These are phyloP conservation scores for Kodamaea kakaduensis DNA, from an alignment of 805 yeast species.

Conservation along the genomic window DNA sequence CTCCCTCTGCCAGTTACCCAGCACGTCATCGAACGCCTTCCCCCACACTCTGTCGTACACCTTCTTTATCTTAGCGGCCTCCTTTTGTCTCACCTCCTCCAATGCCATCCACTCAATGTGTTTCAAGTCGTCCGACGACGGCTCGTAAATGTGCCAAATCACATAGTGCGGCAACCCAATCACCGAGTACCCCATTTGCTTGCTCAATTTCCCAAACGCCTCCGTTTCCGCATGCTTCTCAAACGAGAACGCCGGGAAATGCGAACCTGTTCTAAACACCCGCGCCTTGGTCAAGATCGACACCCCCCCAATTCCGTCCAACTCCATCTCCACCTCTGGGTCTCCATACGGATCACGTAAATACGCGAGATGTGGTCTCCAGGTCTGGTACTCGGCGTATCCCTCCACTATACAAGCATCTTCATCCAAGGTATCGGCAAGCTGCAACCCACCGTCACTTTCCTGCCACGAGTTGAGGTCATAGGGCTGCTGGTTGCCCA, in stretches of 20 bases:
- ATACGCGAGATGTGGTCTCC: constrained; percentile 97
- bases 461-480: constrained; percentile 86
- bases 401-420: constrained; percentile 98
- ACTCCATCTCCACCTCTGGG: constrained; percentile 85
- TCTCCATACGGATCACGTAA: constrained; percentile 93
- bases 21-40: constrained; percentile 73
- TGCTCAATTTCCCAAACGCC: constrained; percentile 88
- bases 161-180: constrained; percentile 80
- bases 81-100: constrained; percentile 64
- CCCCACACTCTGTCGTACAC: constrained; percentile 71
- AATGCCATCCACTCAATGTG: constrained; percentile 87
- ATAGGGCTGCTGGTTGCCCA: constrained; percentile 80
- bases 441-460: constrained; percentile 72
- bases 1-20: constrained; percentile 68
- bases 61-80: constrained; percentile 58
- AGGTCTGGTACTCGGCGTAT: constrained; percentile 93
- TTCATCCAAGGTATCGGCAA: constrained; percentile 76
- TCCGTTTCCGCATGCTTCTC: constrained; percentile 97
- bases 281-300: constrained; percentile 83
- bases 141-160: constrained; percentile 64
- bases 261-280: constrained; percentile 84
- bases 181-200: constrained; percentile 81
- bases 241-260: constrained; percentile 95
- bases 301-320: constrained; percentile 98
- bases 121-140: constrained; percentile 84